Evolutionary conservation across 352 stramenopile species (phyloP).

Genomic region (Globisporangium echinulatum): DNA sequence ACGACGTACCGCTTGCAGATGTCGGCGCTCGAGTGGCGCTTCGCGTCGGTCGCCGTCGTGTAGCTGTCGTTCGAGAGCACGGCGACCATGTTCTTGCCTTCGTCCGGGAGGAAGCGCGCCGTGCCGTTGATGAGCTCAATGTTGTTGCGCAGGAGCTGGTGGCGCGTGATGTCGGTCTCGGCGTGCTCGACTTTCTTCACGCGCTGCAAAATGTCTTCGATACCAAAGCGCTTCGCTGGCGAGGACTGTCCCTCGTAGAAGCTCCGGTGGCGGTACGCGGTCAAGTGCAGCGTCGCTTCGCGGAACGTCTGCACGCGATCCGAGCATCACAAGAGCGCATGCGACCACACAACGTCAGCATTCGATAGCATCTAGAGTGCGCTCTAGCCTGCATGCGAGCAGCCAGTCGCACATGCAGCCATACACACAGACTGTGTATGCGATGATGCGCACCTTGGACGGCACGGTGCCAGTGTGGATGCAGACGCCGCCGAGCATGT

Average conservation of each 20-base stretch:
- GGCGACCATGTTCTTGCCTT: conserved; percentile 67
- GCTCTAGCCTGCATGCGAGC: neutral
- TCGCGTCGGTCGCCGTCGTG: conserved; percentile 64
- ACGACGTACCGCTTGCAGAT: conserved; percentile 74
- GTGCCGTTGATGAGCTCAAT: conserved; percentile 79
- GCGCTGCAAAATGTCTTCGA: conserved; percentile 81
- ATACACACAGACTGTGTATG: neutral
- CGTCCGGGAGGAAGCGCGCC: conserved; percentile 63
- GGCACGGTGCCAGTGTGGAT: conserved; percentile 87
- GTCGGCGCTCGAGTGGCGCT: conserved; percentile 64
- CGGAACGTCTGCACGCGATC: conserved; percentile 73
- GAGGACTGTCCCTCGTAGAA: conserved; percentile 81
- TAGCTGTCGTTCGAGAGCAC: conserved; percentile 84
- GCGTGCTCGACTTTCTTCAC: conserved; percentile 77
- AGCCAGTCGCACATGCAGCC: conserved; percentile 1
- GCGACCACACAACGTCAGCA: neutral
- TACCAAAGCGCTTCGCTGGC: conserved; percentile 59
- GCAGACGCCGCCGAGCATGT: conserved; percentile 86
- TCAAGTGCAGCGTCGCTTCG: conserved; percentile 86
- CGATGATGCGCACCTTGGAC: conserved; percentile 42
- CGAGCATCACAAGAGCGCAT: neutral
- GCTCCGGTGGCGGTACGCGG: conserved; percentile 79
- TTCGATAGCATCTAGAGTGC: too few relatives aligned
- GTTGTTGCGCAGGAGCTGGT: conserved; percentile 76
- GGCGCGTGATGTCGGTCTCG: conserved; percentile 81